phyloP scores from a whole-genome alignment of 2,329 filamentous ascomycete species.

The Penicillium sp. region DNA sequence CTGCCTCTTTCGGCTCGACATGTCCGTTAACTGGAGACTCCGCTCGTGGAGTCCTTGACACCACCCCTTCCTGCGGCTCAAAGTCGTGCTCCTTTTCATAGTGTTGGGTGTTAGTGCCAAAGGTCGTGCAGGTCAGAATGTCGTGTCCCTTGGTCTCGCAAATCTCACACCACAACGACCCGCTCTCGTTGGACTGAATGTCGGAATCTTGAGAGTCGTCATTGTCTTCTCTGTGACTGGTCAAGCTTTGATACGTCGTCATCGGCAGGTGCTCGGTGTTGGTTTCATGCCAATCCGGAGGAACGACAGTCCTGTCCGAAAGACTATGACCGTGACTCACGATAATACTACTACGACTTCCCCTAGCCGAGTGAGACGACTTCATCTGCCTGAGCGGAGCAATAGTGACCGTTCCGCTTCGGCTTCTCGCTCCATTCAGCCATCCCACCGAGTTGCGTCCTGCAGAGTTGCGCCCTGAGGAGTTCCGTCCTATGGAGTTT shows the following conservation, averaged over 20 bases:
- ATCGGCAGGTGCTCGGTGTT: constrained; percentile 23
- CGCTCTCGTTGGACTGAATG: constrained; percentile 61
- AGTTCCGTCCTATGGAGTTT: constrained; percentile 12
- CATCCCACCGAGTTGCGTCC: constrained; percentile 18
- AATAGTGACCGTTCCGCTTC: constrained; percentile 34
- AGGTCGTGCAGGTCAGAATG: constrained; percentile 91
- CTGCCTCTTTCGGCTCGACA: constrained; percentile 8
- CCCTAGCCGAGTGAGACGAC: constrained; percentile 21
- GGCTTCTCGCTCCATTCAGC: constrained; percentile 21
- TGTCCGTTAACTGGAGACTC: not conserved
- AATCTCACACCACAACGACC: constrained; percentile 87
- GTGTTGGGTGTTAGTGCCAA: constrained; percentile 28
- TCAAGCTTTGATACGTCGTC: constrained; percentile 24
- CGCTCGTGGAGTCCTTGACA: not conserved
- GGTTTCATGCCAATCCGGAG: constrained; percentile 38
- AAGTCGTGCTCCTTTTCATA: constrained; percentile 1
- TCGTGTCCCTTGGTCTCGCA: constrained; percentile 91
- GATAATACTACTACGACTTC: constrained; percentile 22
- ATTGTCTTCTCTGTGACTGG: constrained; percentile 30
- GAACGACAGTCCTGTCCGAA: constrained; percentile 42
- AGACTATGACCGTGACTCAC: constrained; percentile 36
- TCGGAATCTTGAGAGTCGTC: constrained; percentile 39
- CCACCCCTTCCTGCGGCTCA: not conserved
- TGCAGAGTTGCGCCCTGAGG: constrained; percentile 8
- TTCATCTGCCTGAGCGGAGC: constrained; percentile 32